Conservation (phyloP, 371 early-diverging fungal genomes). For the Amoeboradix gromovi region DNA sequence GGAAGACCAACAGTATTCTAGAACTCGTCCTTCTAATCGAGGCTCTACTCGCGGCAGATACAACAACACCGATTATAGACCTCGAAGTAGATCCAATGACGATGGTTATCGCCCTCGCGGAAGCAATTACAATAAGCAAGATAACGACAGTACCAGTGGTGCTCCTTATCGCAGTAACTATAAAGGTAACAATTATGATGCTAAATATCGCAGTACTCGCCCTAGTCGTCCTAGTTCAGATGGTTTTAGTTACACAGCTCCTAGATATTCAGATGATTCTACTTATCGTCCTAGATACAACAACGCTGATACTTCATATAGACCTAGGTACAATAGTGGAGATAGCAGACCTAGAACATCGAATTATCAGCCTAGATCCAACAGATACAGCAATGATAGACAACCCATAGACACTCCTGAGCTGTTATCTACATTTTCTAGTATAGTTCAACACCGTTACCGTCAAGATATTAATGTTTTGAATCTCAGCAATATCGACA, state of each 20-base stretch:
- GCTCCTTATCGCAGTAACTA: no score
- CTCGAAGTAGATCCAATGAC: no score
- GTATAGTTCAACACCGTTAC: neutral
- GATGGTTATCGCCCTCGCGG: no score
- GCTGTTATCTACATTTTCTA: neutral
- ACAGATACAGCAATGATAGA: neutral
- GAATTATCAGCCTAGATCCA: neutral
- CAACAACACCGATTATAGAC: no score
- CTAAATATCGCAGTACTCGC: neutral
- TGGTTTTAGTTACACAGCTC: no score
- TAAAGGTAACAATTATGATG: neutral
- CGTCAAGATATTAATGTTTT: neutral
- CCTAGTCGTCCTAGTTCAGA: no score
- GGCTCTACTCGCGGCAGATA: no score
- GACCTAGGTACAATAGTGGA: no score
- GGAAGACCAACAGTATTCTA: no score
- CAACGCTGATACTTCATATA: neutral
- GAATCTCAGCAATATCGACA: neutral
- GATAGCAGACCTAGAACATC: neutral
- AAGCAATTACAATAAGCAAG: no score
- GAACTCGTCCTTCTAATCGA: no score
- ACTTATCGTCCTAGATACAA: neutral
- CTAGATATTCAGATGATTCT: neutral
- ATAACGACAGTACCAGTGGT: no score
- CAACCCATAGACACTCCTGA: neutral